phyloP scores from a whole-genome alignment of 2,329 filamentous ascomycete genomes.

The Aspergillus melleus region DNA sequence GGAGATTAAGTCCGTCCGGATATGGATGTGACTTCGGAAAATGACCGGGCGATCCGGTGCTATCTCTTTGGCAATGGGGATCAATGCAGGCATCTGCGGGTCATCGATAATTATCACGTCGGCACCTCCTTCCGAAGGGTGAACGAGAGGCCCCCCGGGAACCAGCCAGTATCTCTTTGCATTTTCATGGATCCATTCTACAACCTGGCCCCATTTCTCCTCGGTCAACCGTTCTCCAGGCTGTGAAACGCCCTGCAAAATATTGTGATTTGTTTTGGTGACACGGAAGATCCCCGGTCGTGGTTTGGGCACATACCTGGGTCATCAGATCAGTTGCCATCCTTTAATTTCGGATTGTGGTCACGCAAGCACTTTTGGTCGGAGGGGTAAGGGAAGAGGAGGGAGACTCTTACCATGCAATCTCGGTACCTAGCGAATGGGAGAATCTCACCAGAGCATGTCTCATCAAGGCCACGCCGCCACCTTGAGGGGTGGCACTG shows the following conservation, averaged over 20 bases:
- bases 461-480: conserved; percentile 78
- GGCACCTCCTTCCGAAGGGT: conserved; percentile 68
- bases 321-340: conserved; percentile 1
- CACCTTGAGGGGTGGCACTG: conserved; percentile 78
- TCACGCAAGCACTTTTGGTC: background rate
- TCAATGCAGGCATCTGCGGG: conserved; percentile 79
- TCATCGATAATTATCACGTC: conserved; percentile 79
- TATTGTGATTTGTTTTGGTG: conserved; percentile 87
- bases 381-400: background rate
- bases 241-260: conserved; percentile 74
- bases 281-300: conserved; percentile 77
- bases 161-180: conserved; percentile 73
- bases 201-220: conserved; percentile 63
- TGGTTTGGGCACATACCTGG: conserved; percentile 71
- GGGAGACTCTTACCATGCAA: conserved; percentile 64
- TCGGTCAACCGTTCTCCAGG: conserved; percentile 63
- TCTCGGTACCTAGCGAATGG: conserved; percentile 64
- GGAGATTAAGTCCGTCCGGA: conserved; percentile 70
- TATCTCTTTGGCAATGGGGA: conserved; percentile 69
- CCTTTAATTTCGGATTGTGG: background rate
- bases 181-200: conserved; percentile 72
- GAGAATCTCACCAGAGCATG: conserved; percentile 75
- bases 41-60: conserved; percentile 75
- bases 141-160: conserved; percentile 64
- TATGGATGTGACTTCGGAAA: conserved; percentile 81